Evolutionary conservation across 208 protist species (phyloP), one percentile per base, ranked within the genome.

Genomic region (Leishmania amazonensis): DNA sequence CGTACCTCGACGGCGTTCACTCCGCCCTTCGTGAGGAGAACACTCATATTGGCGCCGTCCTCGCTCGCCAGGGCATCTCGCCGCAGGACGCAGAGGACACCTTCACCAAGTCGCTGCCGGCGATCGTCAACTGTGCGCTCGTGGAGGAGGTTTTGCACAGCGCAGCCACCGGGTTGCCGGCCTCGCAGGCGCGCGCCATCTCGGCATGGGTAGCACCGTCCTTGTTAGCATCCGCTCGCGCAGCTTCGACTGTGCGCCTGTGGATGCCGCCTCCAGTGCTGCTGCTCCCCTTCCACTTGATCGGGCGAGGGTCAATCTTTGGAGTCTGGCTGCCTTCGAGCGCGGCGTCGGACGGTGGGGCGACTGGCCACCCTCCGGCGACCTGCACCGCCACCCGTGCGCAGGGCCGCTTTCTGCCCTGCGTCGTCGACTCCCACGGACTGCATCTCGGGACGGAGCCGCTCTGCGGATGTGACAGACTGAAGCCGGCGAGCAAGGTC

Each of bases 81-180:
- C 47, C 82, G 9, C 49, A 60, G 0, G 77, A 79, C 21, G 64
- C 87, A 21, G 76, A 79, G 21, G 87, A 89, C 1, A 71, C 84
- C 28, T 83, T 90, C 53, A 84, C 80, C 31, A 78, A 75, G 47
- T 84, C 89, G 11, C 62, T 92, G 42, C 90, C 92, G 6, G 90
- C 87, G 81, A 96, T 96, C 75, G 71, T 94, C 11, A 88, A 85
- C 80, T 94, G 90, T 75, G 82, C 90, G 4, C 77, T 96, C 1
- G 80, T 89, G 7, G 90, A 96, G 57, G 90, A 96, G 80, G 86
- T 83, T 31, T 71, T 78, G 74, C 75, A 81, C 17, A 73, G 21
- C 28, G 62, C 38, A 8, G 42, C 57, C 38, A 24, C 75, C 58
- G 24, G 54, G 57, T 64, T 31, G 40, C 53, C 38, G 11, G 51